Evolutionary conservation across 345 rosid genomes (phyloP).

Genomic region (Acer yangbiense): DNA sequence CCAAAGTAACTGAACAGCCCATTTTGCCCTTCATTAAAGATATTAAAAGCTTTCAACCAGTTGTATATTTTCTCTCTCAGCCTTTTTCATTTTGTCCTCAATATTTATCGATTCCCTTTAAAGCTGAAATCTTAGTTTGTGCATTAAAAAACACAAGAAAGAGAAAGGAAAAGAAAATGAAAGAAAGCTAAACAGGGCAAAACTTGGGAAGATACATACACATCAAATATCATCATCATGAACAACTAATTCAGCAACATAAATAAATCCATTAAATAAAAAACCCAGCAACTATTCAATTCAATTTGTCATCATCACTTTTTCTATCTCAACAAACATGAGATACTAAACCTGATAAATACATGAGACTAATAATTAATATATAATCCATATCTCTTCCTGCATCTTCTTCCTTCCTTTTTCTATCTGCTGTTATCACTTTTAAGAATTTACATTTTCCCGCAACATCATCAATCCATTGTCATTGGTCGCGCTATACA

Average conservation of each 20-base stretch:
- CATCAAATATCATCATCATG: slow-evolving; percentile 5
- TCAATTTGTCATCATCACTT: background rate
- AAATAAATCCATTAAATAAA: background rate
- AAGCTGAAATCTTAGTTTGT: no score
- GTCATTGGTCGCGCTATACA: slow-evolving; percentile 48
- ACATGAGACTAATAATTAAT: slow-evolving; percentile 4
- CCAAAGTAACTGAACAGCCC: no score
- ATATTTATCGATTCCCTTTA: no score
- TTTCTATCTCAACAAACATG: slow-evolving; percentile 12
- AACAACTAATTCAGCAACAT: slow-evolving; percentile 3
- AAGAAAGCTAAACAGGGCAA: no score
- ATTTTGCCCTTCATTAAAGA: no score
- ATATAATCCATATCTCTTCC: background rate
- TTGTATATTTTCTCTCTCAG: no score
- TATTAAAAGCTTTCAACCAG: no score
- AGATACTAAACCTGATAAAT: slow-evolving; percentile 18
- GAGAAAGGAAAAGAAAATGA: no score
- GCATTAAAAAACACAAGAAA: no score
- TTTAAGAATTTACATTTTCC: slow-evolving; percentile 16
- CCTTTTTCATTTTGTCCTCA: no score
- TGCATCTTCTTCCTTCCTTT: slow-evolving; percentile 1
- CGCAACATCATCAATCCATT: slow-evolving; percentile 22
- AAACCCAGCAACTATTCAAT: background rate
- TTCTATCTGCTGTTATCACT: background rate
- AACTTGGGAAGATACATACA: background rate